Conservation (phyloP, 78 protist species). For the Dictyostelium brefeldianum region DNA sequence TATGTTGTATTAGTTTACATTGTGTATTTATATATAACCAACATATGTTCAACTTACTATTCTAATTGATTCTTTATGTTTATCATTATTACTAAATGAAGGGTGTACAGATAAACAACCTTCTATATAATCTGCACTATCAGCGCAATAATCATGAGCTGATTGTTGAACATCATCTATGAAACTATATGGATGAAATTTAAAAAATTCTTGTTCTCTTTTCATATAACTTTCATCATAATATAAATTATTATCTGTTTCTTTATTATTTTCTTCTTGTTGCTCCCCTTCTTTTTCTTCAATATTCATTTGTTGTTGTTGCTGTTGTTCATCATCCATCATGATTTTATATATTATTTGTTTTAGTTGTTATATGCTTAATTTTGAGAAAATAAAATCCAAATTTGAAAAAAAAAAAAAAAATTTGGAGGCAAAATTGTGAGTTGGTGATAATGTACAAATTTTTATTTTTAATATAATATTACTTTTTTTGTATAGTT, state of each 20-base stretch:
- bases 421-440: too few species aligned
- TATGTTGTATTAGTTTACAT: background rate
- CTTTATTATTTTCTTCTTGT: too few species aligned
- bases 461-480: too few species aligned
- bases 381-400: too few species aligned
- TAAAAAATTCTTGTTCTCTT: slow-evolving; percentile 54
- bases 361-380: too few species aligned
- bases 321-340: too few species aligned
- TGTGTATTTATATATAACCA: background rate
- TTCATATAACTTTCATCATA: background rate
- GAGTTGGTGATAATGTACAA: too few species aligned
- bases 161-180: slow-evolving; percentile 53
- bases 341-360: too few species aligned
- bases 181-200: slow-evolving; percentile 56
- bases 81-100: background rate
- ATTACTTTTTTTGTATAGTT: too few species aligned
- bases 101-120: slow-evolving; percentile 34
- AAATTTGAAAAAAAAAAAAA: too few species aligned
- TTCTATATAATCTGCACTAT: slow-evolving; percentile 55
- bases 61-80: background rate
- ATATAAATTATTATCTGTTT: background rate
- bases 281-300: too few species aligned
- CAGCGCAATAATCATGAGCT: slow-evolving; percentile 55
- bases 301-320: too few species aligned
- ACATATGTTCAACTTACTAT: background rate